A percentile compares a stretch with the other conserved stretches of the same genome.
Evolutionary conservation across 202 grass and related monocot species (phyloP).

Genomic region (Cymbopogon flexuosus): DNA sequence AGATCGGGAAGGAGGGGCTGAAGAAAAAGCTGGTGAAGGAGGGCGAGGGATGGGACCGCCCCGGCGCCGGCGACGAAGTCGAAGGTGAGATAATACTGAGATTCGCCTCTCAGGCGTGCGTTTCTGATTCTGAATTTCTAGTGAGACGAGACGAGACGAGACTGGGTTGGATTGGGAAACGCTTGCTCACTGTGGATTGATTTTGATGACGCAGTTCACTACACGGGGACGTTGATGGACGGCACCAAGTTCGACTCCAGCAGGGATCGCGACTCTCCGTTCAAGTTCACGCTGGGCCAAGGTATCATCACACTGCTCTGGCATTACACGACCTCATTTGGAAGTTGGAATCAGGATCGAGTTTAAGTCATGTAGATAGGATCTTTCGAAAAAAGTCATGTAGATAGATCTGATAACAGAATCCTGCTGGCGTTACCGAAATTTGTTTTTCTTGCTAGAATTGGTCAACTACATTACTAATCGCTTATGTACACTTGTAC

Average conservation of each 20-base stretch:
- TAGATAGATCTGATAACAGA: neutral
- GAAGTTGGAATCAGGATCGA: neutral
- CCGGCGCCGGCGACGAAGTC: conserved; percentile 61
- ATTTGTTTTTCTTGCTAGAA: neutral
- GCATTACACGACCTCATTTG: neutral
- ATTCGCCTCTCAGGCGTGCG: neutral
- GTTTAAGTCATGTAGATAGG: neutral
- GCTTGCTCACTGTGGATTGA: neutral
- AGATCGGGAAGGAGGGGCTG: conserved; percentile 65
- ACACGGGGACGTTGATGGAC: conserved; percentile 68
- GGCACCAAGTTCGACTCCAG: conserved; percentile 84
- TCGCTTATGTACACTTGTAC: neutral
- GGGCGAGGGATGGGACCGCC: conserved; percentile 47
- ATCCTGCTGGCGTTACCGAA: neutral
- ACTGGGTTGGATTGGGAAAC: neutral
- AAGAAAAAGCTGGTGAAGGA: conserved; percentile 67
- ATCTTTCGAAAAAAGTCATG: neutral
- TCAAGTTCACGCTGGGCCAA: conserved; percentile 73
- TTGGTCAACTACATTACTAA: neutral
- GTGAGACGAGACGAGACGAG: neutral
- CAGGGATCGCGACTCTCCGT: conserved; percentile 51
- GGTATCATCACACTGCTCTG: conserved; percentile 29
- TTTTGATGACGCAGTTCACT: conserved; percentile 51
- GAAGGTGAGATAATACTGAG: conserved; percentile 37
- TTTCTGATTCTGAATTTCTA: neutral